phyloP scores from a whole-genome alignment of 176 grass and related monocot species.

The Avena insularis region DNA sequence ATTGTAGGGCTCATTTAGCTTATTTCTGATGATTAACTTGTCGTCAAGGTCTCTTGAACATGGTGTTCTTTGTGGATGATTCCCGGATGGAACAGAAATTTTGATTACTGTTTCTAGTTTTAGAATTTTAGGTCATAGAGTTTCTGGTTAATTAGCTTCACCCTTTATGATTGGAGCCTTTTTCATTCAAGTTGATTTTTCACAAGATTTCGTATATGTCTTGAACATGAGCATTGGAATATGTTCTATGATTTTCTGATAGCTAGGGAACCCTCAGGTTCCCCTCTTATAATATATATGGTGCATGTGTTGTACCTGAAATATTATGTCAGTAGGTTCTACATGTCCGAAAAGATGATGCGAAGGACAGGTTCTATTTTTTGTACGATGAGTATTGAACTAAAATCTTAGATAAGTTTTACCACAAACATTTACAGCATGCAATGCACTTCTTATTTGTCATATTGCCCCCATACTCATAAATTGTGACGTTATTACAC shows the following conservation, averaged over 20 bases:
- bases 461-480: neutral
- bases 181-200: no score
- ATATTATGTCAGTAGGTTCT: neutral
- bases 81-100: neutral
- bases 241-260: neutral
- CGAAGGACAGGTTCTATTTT: neutral
- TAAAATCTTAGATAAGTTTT: conserved; percentile 12
- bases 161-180: neutral
- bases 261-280: neutral
- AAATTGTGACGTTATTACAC: neutral
- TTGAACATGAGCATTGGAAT: neutral
- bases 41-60: neutral
- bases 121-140: neutral
- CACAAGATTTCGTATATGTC: neutral
- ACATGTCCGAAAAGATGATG: neutral
- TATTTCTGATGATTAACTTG: neutral
- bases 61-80: neutral
- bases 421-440: neutral
- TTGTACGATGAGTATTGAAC: neutral
- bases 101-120: neutral
- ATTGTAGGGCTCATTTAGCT: neutral
- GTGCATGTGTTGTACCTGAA: neutral
- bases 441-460: neutral
- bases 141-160: neutral
- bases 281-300: neutral